Percentiles rank a stretch among this genome's conserved stretches.
Evolutionary conservation across 129 eudicot species (phyloP).

Genomic region (Scalesia atractyloides): DNA sequence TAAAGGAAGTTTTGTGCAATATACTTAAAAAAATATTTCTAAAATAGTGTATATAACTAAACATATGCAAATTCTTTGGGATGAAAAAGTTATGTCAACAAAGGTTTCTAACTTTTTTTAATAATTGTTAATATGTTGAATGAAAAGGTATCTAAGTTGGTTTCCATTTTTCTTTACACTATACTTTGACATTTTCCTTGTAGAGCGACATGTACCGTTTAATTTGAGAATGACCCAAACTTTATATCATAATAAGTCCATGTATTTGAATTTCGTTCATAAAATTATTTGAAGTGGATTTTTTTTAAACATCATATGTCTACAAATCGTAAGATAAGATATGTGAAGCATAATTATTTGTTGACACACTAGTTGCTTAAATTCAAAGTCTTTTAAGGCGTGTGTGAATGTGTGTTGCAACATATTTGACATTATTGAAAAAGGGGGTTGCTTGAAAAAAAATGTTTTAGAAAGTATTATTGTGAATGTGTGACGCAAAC

Average conservation of each 20-base stretch:
- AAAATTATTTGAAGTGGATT: neutral
- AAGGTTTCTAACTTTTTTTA: no score
- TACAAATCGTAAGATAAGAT: neutral
- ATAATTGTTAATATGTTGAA: no score
- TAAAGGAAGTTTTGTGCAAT: no score
- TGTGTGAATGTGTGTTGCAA: neutral
- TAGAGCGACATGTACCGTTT: neutral
- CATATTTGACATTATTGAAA: neutral
- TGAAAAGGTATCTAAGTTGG: no score
- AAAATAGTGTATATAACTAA: no score
- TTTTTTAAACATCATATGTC: neutral
- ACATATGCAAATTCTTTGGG: no score
- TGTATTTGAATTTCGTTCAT: neutral
- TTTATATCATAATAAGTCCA: neutral
- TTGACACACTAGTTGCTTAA: neutral
- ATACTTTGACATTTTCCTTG: neutral
- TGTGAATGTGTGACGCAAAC: no score
- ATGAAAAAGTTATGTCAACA: no score
- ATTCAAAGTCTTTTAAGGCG: neutral
- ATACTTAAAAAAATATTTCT: no score
- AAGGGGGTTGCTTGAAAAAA: no score
- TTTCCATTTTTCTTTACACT: no score
- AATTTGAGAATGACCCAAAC: neutral
- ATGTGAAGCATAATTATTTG: neutral
- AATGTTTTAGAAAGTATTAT: no score